Percentiles rank a stretch among this genome's conserved stretches.
phyloP scores from a whole-genome alignment of 176 grass and related monocot genomes.

The Leersia perrieri region DNA sequence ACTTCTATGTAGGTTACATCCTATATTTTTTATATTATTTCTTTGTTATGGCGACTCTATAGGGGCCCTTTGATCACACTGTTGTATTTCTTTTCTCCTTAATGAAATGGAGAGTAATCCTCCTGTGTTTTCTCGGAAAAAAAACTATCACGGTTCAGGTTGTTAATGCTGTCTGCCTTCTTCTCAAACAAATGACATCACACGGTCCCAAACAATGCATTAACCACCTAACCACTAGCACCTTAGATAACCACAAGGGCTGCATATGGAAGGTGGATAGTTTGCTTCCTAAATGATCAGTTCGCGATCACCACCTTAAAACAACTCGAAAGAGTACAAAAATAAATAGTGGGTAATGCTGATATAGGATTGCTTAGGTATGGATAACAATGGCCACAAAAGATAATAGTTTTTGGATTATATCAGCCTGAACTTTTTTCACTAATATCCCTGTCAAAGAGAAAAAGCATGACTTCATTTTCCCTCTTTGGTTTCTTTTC shows the following conservation, averaged over 20 bases:
- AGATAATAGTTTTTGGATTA: background rate
- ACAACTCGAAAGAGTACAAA: background rate
- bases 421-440: background rate
- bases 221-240: background rate
- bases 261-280: background rate
- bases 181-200: background rate
- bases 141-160: too few relatives aligned
- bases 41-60: too few relatives aligned
- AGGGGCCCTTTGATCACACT: too few relatives aligned
- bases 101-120: too few relatives aligned
- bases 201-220: background rate
- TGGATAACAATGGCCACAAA: background rate
- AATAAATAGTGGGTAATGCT: slow-evolving; percentile 18
- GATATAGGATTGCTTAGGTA: slow-evolving; percentile 21
- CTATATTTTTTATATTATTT: too few relatives aligned
- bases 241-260: background rate
- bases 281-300: background rate
- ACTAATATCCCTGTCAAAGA: slow-evolving; percentile 20
- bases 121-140: too few relatives aligned
- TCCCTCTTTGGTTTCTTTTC: slow-evolving; percentile 4
- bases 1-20: too few relatives aligned
- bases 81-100: too few relatives aligned
- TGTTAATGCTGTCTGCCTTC: background rate
- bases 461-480: background rate
- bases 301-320: background rate